Base-by-base conservation (phyloP, 2,329 filamentous ascomycete species). In the Alternaria postmessia region DNA sequence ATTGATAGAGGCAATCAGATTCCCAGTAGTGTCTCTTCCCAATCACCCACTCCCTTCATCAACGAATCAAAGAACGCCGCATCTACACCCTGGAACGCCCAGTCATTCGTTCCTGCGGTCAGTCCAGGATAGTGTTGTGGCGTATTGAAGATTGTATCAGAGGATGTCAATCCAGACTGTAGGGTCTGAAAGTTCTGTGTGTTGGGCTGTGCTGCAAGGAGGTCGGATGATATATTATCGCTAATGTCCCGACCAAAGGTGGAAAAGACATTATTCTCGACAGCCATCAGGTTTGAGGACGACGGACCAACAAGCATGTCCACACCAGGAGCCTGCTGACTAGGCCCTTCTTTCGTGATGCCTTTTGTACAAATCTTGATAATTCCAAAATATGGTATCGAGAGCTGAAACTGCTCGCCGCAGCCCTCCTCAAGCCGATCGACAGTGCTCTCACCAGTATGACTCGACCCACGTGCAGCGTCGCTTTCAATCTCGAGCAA, bases 341-440 rank as follows among this genome's bases (percentile, higher is more conserved):
- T 9, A 5, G 57, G 24, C 24, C 16, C 11, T 5, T 60, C 24
- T 26, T 38, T 57, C 1, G 53, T 57, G 39, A 60, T 54, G 3
- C 66, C 64, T n/a, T 68, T 64, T 12, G 66, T 68, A 1, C 67
- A 60, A 59, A 79, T 76, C 18, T 64, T 73, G 54, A 78, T 69
- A 24, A 68, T 69, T 8, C 75, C 74, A 60, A 76, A 74, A 55
- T 74, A 78, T 2, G 74, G 74, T 38, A 75, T 70, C 4, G 43
- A 18, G 12, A 61, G 39, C 8, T 41, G 51, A n/a, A 61, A 53
- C 7, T 53, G 49, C 26, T 56, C 57, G 14, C 57, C 54, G 11
- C 51, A 49, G 14, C 41, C 30, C 22, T 53, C 41, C 30, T 56
- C 34, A n/a, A 62, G 39, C 16, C 41, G 34, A 18, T 6, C 36